These are phyloP conservation scores for Apiospora kogelbergensis DNA, from an alignment of 2,329 filamentous ascomycete genomes.

Conservation along the genomic window DNA sequence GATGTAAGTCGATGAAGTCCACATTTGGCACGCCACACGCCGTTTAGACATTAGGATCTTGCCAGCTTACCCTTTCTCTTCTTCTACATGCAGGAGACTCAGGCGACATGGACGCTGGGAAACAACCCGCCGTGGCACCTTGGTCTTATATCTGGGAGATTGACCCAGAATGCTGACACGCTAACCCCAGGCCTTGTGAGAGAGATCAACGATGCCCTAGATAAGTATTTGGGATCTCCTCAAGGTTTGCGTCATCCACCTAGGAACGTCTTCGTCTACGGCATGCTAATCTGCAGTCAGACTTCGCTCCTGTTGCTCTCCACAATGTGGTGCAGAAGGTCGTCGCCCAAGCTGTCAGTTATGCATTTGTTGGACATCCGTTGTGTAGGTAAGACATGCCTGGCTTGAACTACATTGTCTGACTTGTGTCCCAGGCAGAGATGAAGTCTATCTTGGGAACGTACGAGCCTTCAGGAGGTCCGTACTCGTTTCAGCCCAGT, in stretches of 20 bases:
- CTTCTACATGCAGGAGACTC: neutral
- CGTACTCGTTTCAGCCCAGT: neutral
- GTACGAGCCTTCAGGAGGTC: conserved; percentile 2
- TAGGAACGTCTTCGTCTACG: neutral
- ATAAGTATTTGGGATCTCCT: neutral
- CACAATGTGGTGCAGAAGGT: conserved; percentile 2
- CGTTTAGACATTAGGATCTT: no score
- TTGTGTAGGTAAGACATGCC: neutral
- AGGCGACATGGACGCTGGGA: conserved; percentile 4
- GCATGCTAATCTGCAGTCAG: neutral
- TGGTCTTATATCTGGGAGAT: neutral
- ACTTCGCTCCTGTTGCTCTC: neutral
- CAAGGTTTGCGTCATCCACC: neutral
- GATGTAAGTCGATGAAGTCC: neutral
- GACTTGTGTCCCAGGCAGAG: neutral
- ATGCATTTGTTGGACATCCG: conserved; percentile 6
- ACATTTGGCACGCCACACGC: neutral
- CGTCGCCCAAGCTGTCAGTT: neutral
- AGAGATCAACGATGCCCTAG: neutral
- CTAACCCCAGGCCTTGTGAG: neutral
- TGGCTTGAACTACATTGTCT: neutral
- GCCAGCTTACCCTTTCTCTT: neutral
- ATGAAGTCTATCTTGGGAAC: conserved; percentile 2
- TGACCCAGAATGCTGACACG: neutral
- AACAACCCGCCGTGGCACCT: neutral